phyloP scores from a whole-genome alignment of 2,329 filamentous ascomycete genomes.

The Hypoxylon rubiginosum region DNA sequence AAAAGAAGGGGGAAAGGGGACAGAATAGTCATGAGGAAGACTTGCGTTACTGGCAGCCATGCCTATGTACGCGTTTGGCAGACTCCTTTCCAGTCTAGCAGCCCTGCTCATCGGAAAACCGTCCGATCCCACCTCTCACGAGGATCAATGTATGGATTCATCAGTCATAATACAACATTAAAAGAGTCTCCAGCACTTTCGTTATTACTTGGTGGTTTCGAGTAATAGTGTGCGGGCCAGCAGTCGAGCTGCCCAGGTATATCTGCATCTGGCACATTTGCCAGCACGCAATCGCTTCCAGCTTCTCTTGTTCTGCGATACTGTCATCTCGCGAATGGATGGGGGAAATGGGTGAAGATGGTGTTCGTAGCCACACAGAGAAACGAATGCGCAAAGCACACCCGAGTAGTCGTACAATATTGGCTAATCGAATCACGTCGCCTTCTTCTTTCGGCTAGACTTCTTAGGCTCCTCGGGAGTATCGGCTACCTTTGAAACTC shows the following conservation, averaged over 20 bases:
- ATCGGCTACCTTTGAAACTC: constrained; percentile 68
- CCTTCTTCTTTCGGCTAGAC: constrained; percentile 70
- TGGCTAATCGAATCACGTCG: constrained; percentile 52
- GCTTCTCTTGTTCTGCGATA: not conserved
- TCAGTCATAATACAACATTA: constrained; percentile 48
- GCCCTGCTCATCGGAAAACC: constrained; percentile 19
- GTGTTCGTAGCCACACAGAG: not conserved
- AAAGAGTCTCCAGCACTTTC: constrained; percentile 17
- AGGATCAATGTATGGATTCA: constrained; percentile 36
- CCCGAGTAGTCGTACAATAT: not conserved
- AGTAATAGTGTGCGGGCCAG: constrained; percentile 10
- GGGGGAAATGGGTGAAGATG: not conserved
- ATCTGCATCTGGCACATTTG: not conserved
- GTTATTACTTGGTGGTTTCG: not conserved
- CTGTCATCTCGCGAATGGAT: not conserved
- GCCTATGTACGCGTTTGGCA: no score
- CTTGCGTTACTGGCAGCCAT: not conserved
- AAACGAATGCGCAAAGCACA: not conserved
- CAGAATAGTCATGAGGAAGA: not conserved
- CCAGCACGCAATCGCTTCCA: not conserved
- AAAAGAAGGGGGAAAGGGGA: not conserved
- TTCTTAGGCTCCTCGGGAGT: constrained; percentile 71
- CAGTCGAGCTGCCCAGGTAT: not conserved
- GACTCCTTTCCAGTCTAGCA: constrained; percentile 20
- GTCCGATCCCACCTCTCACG: constrained; percentile 15